phyloP scores from a whole-genome alignment of 2,329 filamentous ascomycete genomes.

The Microascus cirrosus region DNA sequence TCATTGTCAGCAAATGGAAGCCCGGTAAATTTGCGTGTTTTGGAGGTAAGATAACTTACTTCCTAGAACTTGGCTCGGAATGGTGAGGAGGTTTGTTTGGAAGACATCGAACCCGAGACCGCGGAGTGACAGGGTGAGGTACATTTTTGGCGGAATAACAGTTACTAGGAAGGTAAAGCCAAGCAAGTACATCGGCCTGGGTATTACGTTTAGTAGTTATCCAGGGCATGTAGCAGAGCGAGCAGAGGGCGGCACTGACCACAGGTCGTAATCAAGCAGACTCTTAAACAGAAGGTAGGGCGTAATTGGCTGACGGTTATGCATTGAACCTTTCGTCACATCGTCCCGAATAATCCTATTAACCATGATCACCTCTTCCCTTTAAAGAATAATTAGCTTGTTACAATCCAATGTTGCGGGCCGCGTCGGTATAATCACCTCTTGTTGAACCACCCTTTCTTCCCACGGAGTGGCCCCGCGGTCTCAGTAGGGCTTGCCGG shows the following conservation, averaged over 20 bases:
- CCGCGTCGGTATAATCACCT: slow-evolving; percentile 15
- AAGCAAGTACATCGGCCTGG: slow-evolving; percentile 1
- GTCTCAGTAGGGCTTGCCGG: slow-evolving; percentile 40
- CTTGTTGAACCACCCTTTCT: slow-evolving; percentile 48
- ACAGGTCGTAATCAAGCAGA: slow-evolving; percentile 45
- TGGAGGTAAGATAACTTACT: background rate
- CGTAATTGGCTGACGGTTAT: slow-evolving; percentile 46
- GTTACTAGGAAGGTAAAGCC: background rate
- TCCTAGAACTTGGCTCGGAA: slow-evolving; percentile 26
- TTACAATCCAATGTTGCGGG: too few species aligned
- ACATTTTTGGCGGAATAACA: slow-evolving; percentile 27
- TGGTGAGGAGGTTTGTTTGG: slow-evolving; percentile 40
- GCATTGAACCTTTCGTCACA: slow-evolving; percentile 43
- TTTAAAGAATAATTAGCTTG: slow-evolving; percentile 4
- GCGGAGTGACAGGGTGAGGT: slow-evolving; percentile 41
- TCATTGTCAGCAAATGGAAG: background rate
- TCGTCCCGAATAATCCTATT: slow-evolving; percentile 49
- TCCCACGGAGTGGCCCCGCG: slow-evolving; percentile 38
- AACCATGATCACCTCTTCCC: slow-evolving; percentile 49
- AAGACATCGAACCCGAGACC: slow-evolving; percentile 31
- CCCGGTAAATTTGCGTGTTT: background rate
- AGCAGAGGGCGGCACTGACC: slow-evolving; percentile 14
- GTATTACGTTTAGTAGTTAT: background rate
- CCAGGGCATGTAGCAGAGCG: background rate
- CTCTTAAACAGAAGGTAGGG: slow-evolving; percentile 36